Percentiles rank a stretch among this genome's conserved stretches.
Evolutionary conservation across 176 grass and related monocot species (phyloP).

Genomic region (Musa troglodytarum): DNA sequence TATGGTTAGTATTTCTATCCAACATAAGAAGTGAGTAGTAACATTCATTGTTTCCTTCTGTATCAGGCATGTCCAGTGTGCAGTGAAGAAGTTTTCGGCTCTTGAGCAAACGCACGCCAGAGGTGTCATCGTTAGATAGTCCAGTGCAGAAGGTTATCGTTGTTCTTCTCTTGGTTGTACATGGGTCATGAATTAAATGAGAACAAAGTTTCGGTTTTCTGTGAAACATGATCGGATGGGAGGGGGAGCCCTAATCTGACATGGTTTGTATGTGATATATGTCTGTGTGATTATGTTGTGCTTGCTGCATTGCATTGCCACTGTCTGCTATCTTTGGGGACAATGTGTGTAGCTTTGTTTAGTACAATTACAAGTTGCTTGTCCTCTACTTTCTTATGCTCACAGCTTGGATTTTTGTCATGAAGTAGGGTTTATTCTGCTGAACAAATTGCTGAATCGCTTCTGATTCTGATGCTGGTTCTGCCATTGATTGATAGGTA

Average conservation of each 20-base stretch:
- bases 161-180: not conserved
- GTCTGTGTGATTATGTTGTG: not conserved
- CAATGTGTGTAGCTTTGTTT: not conserved
- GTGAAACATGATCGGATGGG: not conserved
- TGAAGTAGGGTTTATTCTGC: no score
- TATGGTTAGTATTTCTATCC: slow-evolving; percentile 7
- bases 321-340: not conserved
- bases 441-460: no score
- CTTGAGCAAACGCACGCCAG: not conserved
- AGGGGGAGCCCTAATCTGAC: not conserved
- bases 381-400: not conserved
- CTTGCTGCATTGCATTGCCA: not conserved
- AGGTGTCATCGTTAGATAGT: not conserved
- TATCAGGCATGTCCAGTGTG: slow-evolving; percentile 77
- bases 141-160: not conserved
- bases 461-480: no score
- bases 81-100: slow-evolving; percentile 55
- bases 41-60: not conserved
- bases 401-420: not conserved
- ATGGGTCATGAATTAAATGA: not conserved
- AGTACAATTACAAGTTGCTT: not conserved
- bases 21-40: not conserved
- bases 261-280: not conserved
- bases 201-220: not conserved
- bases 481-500: no score